A percentile compares a stretch with the other conserved stretches of the same genome.
Evolutionary conservation across 768 basidiomycete genomes (phyloP).

Genomic region (Termitomyces sp.): DNA sequence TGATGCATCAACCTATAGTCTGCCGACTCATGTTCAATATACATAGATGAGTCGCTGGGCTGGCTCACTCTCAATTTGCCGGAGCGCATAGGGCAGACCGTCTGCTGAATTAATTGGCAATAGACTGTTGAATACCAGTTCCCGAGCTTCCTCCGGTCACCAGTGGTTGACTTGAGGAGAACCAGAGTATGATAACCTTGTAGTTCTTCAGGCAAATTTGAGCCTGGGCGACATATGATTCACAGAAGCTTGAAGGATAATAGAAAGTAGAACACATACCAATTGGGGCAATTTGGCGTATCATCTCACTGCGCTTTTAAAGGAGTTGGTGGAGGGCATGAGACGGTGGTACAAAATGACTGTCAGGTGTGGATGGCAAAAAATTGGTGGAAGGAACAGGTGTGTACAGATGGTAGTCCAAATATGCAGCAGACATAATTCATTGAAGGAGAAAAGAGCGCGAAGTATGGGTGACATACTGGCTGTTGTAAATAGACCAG

Average conservation of each 20-base stretch:
- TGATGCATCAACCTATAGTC: slow-evolving; percentile 83
- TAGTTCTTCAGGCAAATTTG: slow-evolving; percentile 76
- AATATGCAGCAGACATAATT: slow-evolving; percentile 34
- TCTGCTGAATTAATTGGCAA: slow-evolving; percentile 68
- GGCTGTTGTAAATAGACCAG: slow-evolving; percentile 62
- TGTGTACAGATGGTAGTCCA: slow-evolving; percentile 92
- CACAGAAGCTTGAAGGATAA: slow-evolving; percentile 13
- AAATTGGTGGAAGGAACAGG: slow-evolving; percentile 54
- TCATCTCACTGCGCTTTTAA: slow-evolving; percentile 58
- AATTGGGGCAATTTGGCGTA: slow-evolving; percentile 42
- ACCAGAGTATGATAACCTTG: slow-evolving; percentile 88
- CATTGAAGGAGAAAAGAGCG: slow-evolving; percentile 1
- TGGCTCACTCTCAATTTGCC: slow-evolving; percentile 80
- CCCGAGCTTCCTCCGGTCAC: slow-evolving; percentile 71
- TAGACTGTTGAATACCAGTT: slow-evolving; percentile 85
- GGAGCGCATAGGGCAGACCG: slow-evolving; percentile 69
- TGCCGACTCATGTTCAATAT: slow-evolving; percentile 23
- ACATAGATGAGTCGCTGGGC: not conserved
- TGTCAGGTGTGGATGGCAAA: no score
- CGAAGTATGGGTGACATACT: slow-evolving; percentile 32
- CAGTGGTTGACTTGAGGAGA: slow-evolving; percentile 57
- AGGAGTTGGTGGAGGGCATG: slow-evolving; percentile 36
- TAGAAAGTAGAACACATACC: slow-evolving; percentile 16
- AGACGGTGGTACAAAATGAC: slow-evolving; percentile 62
- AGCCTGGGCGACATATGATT: slow-evolving; percentile 31